Conservation (phyloP, 129 eudicot species). For the Pseudognaphalium luteoalbum region DNA sequence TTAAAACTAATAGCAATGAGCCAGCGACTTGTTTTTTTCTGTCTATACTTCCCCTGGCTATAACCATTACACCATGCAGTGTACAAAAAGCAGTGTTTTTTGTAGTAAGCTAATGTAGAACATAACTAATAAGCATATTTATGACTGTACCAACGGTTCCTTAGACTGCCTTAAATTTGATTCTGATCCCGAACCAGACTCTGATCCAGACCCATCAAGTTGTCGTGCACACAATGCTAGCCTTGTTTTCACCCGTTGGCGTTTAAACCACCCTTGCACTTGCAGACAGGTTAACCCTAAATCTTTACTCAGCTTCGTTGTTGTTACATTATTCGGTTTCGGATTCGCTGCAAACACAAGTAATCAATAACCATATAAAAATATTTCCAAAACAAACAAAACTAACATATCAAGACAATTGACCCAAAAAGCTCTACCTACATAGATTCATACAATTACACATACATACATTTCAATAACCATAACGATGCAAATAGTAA, state of each 20-base stretch:
- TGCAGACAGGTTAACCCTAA: constrained; percentile 69
- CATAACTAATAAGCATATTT: too few species aligned
- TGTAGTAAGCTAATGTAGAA: too few species aligned
- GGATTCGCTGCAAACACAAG: constrained; percentile 51
- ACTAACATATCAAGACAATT: neutral
- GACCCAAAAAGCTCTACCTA: neutral
- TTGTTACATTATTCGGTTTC: constrained; percentile 71
- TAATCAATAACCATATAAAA: neutral
- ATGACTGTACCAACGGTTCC: neutral
- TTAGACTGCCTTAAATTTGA: neutral
- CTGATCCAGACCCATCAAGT: too few species aligned
- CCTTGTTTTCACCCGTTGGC: constrained; percentile 80
- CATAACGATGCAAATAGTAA: neutral
- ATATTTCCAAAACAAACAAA: neutral
- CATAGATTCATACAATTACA: neutral
- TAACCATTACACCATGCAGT: too few species aligned
- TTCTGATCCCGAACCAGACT: neutral
- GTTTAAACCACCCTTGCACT: constrained; percentile 98
- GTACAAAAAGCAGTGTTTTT: too few species aligned
- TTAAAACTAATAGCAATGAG: neutral
- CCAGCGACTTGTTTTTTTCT: neutral
- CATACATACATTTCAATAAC: neutral
- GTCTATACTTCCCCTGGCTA: neutral
- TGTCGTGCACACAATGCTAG: constrained; percentile 30
- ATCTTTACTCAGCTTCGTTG: constrained; percentile 61